Conservation (phyloP, 1,284 basidiomycete genomes). For the Irpex sp. region DNA sequence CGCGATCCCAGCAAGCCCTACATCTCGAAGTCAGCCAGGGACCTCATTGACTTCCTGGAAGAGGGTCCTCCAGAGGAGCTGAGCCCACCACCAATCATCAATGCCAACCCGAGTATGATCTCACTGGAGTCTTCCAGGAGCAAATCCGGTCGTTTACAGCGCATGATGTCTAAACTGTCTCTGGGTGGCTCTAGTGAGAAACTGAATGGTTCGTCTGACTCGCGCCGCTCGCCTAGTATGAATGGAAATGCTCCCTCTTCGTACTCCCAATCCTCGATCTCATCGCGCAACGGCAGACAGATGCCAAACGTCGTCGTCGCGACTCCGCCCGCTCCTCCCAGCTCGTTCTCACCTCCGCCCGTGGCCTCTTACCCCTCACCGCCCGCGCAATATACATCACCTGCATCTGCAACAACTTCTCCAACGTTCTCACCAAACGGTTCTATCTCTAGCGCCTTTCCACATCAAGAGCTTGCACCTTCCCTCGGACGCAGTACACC, state of each 20-base stretch:
- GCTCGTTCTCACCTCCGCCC: constrained; percentile 7
- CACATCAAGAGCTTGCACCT: not conserved
- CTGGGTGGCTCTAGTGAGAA: constrained; percentile 49
- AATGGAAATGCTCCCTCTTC: constrained; percentile 21
- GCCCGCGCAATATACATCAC: not conserved
- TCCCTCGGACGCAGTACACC: not conserved
- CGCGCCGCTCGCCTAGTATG: constrained; percentile 17
- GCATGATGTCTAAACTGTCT: constrained; percentile 75
- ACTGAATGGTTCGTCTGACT: constrained; percentile 27
- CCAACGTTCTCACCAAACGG: not conserved
- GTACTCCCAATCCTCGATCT: constrained; percentile 19
- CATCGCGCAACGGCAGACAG: constrained; percentile 15
- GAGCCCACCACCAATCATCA: constrained; percentile 19
- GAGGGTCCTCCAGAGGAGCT: constrained; percentile 10
- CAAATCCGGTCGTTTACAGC: constrained; percentile 56
- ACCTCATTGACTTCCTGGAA: constrained; percentile 8
- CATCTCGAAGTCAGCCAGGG: constrained; percentile 1
- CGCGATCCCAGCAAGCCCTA: constrained; percentile 24
- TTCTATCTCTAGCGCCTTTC: not conserved
- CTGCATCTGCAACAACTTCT: not conserved
- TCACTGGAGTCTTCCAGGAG: constrained; percentile 35
- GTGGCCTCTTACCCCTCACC: constrained; percentile 3
- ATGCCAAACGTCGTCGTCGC: constrained; percentile 27
- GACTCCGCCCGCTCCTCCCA: constrained; percentile 25
- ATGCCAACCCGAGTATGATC: constrained; percentile 27